Conservation (phyloP, 2,329 filamentous ascomycete genomes). For the Scedosporium aurantiacum region DNA sequence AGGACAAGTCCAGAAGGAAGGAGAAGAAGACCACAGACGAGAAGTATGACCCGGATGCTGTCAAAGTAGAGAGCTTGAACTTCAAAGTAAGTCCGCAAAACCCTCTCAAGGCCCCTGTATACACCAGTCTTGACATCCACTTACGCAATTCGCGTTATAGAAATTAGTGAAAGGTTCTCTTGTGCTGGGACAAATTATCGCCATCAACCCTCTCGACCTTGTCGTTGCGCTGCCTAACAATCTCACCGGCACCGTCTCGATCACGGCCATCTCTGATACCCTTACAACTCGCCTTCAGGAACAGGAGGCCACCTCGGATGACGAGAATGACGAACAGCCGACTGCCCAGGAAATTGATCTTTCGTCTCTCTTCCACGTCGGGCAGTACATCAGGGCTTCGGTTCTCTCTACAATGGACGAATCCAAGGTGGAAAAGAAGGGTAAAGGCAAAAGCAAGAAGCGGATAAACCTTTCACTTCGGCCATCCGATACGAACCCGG, state of each 20-base stretch:
- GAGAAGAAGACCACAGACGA: conserved; percentile 40
- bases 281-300: conserved; percentile 68
- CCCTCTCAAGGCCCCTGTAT: not conserved
- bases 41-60: conserved; percentile 29
- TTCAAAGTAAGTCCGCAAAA: conserved; percentile 56
- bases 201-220: conserved; percentile 70
- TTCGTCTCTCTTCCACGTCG: conserved; percentile 62
- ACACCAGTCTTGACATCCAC: not conserved
- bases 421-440: conserved; percentile 29
- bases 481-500: conserved; percentile 66
- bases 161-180: conserved; percentile 76
- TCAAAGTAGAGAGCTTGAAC: conserved; percentile 77
- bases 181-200: conserved; percentile 74
- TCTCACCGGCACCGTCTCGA: conserved; percentile 75
- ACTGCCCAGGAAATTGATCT: conserved; percentile 57
- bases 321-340: conserved; percentile 35
- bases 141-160: conserved; percentile 30
- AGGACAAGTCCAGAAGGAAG: conserved; percentile 45
- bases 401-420: conserved; percentile 71
- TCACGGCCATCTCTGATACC: conserved; percentile 80
- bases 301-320: conserved; percentile 45
- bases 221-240: conserved; percentile 85
- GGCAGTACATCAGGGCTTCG: conserved; percentile 79
- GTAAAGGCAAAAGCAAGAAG: conserved; percentile 62
- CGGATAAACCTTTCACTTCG: conserved; percentile 81